phyloP scores from a whole-genome alignment of 108 stramenopile species.

The Seminavis robusta region DNA sequence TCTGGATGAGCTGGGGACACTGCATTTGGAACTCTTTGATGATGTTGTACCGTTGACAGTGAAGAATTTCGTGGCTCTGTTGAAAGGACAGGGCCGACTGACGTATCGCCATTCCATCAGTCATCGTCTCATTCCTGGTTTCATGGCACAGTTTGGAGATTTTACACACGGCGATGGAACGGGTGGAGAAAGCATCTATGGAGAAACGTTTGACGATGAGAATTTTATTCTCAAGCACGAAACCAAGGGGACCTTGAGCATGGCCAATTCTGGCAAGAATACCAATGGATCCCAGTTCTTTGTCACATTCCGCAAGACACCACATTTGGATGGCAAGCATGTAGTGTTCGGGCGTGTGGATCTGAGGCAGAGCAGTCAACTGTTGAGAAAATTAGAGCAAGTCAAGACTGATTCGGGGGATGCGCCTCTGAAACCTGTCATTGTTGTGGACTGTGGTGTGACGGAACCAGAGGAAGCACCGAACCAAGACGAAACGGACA shows the following conservation, averaged over 20 bases:
- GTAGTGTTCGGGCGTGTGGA: conserved; percentile 89
- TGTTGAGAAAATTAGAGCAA: conserved; percentile 63
- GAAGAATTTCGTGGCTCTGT: conserved; percentile 26
- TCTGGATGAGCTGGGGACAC: conserved; percentile 1
- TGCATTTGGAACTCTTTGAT: conserved; percentile 31
- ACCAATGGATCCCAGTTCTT: conserved; percentile 93
- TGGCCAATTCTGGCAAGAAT: conserved; percentile 88
- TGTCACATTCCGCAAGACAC: conserved; percentile 69
- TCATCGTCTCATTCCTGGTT: conserved; percentile 91
- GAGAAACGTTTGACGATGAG: conserved; percentile 82
- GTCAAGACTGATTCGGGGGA: conserved; percentile 51
- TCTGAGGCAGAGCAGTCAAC: conserved; percentile 74
- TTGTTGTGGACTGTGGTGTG: conserved; percentile 63
- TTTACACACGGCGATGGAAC: conserved; percentile 88
- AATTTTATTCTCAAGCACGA: conserved; percentile 64
- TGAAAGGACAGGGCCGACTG: conserved; percentile 23
- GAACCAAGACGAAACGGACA: background rate
- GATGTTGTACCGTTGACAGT: conserved; percentile 47
- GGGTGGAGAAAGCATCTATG: conserved; percentile 67
- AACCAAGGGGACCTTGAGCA: conserved; percentile 65
- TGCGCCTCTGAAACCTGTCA: conserved; percentile 39
- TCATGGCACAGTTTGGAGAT: conserved; percentile 97
- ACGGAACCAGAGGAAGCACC: too few relatives aligned
- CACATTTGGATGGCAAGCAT: conserved; percentile 90
- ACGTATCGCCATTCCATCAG: conserved; percentile 56